These are phyloP conservation scores for Falciphora oryzae DNA, from an alignment of 2,329 filamentous ascomycete species.

Conservation along the genomic window DNA sequence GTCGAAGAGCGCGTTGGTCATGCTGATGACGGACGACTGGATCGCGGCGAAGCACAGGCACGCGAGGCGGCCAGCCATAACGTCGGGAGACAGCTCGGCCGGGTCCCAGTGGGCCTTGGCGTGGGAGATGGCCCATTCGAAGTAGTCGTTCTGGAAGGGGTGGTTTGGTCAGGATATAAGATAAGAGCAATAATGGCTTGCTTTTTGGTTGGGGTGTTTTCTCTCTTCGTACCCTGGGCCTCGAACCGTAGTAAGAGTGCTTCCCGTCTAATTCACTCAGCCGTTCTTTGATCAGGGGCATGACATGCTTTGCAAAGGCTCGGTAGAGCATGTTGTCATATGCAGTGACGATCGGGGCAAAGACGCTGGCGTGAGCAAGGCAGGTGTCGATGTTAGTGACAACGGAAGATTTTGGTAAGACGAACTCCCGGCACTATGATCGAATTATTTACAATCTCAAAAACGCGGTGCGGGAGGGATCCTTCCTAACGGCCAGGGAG, in stretches of 20 bases:
- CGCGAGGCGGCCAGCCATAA: constrained; percentile 27
- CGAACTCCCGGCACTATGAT: not conserved
- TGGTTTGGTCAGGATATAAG: not conserved
- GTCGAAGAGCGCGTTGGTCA: constrained; percentile 32
- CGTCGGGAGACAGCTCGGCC: constrained; percentile 22
- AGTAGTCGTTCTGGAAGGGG: constrained; percentile 27
- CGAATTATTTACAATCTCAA: too few species aligned
- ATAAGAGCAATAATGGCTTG: not conserved
- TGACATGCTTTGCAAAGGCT: constrained; percentile 24
- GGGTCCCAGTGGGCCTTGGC: constrained; percentile 25
- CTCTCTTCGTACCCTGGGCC: constrained; percentile 16
- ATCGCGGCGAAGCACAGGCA: constrained; percentile 32
- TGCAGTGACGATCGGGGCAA: constrained; percentile 23
- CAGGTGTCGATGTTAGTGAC: not conserved
- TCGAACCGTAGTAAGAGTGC: constrained; percentile 14
- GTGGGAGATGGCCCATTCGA: constrained; percentile 33
- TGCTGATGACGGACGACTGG: constrained; percentile 32
- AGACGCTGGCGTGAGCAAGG: constrained; percentile 16
- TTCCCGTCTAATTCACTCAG: constrained; percentile 22
- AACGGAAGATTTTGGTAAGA: not conserved
- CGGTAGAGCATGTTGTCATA: constrained; percentile 27
- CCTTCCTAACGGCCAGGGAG: too few species aligned
- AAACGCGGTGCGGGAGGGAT: too few species aligned
- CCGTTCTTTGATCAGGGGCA: constrained; percentile 28
- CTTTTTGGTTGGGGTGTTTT: too few species aligned